Base-by-base conservation (phyloP, 345 rosid species). In the Populus deltoides region DNA sequence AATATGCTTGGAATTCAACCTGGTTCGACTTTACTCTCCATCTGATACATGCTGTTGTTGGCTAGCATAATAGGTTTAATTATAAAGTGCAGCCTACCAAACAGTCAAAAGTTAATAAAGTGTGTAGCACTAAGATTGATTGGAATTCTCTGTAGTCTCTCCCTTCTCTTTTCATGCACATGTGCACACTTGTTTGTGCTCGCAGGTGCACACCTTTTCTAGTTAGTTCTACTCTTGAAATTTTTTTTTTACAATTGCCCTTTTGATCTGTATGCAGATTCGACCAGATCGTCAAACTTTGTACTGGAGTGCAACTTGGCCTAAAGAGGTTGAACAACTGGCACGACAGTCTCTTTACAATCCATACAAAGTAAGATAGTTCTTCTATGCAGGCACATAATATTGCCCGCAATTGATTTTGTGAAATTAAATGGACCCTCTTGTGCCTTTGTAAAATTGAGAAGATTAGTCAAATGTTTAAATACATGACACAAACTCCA, bases 261-360 rank as follows among this genome's bases (percentile, higher is more conserved):
- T 63, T 35, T 51, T 24, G 3, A 62, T 66, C 47, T 41, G 18
- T 85, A 82, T 47, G 53, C 87, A 97, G 99, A 96, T 97, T 80
- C 97, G 97, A 7, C 94, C 96, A 49, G 97, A 97, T 78, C 97
- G 99, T 71, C 98, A 97, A 86, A 97, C 99, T 71, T 82, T 97
- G 83, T 97, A 97, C 79, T 94, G 98, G 99, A 97, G 99, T 89
- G 99, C 99, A 55, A 97, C 99, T 66, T 97, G 98, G 99, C 99
- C 99, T 10, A 97, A 94, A 86, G 99, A 97, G 81, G 99, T 97
- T 71, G 98, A 97, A 82, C 97, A 88, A 41, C 85, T 97, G 75
- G 88, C 99, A 13, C 90, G 83, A 78, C 88, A 97, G 80, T 97
- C 89, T 85, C 98, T 97, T 73, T 90, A 97, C 90, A 97, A 92